These are phyloP conservation scores for Chaetothyriales sp. DNA, from an alignment of 2,329 filamentous ascomycete species.

Conservation along the genomic window DNA sequence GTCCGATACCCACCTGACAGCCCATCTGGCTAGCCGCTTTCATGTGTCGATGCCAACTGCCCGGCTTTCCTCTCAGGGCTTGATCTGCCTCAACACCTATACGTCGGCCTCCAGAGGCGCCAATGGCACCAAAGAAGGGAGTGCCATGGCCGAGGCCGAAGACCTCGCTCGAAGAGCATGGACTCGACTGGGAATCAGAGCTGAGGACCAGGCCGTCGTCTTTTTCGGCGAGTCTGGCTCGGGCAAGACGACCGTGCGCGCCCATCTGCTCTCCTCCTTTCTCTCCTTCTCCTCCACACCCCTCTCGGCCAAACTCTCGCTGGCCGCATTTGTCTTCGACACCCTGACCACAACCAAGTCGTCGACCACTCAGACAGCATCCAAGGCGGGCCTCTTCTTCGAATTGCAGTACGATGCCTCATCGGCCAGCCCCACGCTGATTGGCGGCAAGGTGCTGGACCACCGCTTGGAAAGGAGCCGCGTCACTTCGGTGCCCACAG, in stretches of 20 bases:
- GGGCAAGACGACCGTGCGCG: constrained; percentile 87
- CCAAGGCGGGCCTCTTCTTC: constrained; percentile 87
- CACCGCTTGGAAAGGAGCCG: constrained; percentile 85
- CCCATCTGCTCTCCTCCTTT: constrained; percentile 71
- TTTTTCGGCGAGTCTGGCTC: constrained; percentile 93
- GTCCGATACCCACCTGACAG: constrained; percentile 37
- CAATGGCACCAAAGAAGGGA: constrained; percentile 82
- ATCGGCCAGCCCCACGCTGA: constrained; percentile 67
- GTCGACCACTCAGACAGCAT: constrained; percentile 84
- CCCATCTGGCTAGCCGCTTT: constrained; percentile 46
- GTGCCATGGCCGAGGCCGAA: constrained; percentile 81
- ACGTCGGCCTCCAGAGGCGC: constrained; percentile 74
- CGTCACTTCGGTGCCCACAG: constrained; percentile 80
- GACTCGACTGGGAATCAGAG: constrained; percentile 68
- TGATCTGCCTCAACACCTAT: constrained; percentile 90
- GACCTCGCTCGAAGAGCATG: constrained; percentile 79
- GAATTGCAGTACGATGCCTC: constrained; percentile 94
- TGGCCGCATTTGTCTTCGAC: constrained; percentile 90
- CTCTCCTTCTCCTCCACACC: constrained; percentile 85
- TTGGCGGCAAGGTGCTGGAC: constrained; percentile 87
- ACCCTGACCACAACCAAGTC: constrained; percentile 94
- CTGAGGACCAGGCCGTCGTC: constrained; percentile 82
- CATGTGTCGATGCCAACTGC: constrained; percentile 83
- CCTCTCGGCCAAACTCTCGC: constrained; percentile 79
- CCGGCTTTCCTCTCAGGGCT: constrained; percentile 73